phyloP scores from a whole-genome alignment of 1,284 basidiomycete genomes.

The Taiwanofungus camphoratus region DNA sequence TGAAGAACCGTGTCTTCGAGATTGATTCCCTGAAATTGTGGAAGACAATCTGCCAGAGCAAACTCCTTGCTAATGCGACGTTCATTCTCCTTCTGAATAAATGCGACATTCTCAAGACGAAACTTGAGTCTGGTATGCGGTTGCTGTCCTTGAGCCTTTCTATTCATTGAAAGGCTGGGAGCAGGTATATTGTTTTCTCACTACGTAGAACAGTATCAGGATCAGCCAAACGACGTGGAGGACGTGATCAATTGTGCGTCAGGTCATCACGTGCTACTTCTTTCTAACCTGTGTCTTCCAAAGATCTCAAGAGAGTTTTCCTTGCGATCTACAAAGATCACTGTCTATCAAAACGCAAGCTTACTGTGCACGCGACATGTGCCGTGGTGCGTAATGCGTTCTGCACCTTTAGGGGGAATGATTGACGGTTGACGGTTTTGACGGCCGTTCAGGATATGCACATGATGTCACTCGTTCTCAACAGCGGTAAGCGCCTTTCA shows the following conservation, averaged over 20 bases:
- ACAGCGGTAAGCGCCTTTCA: constrained; percentile 33
- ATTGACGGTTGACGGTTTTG: neutral
- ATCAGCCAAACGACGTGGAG: constrained; percentile 45
- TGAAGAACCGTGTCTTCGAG: constrained; percentile 20
- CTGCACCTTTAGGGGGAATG: too few species aligned
- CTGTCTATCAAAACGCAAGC: constrained; percentile 38
- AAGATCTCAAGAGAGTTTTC: constrained; percentile 49
- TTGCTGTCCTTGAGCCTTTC: neutral
- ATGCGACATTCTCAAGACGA: constrained; percentile 48
- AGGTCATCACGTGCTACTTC: neutral
- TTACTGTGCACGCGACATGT: constrained; percentile 51
- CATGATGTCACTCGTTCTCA: constrained; percentile 41
- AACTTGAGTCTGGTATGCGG: constrained; percentile 37
- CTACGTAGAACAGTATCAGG: constrained; percentile 47
- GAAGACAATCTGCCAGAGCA: constrained; percentile 52
- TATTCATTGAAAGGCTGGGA: neutral
- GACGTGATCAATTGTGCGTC: constrained; percentile 47
- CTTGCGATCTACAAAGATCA: constrained; percentile 42
- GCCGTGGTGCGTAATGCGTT: constrained; percentile 34
- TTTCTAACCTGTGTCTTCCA: neutral
- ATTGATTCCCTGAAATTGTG: constrained; percentile 53
- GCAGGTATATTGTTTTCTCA: constrained; percentile 43
- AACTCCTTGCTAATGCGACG: constrained; percentile 43
- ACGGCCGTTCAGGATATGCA: constrained; percentile 32
- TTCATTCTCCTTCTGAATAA: constrained; percentile 61